Evolutionary conservation across 129 eudicot genomes (phyloP).

Genomic region (Centrapalus pauciflorus): DNA sequence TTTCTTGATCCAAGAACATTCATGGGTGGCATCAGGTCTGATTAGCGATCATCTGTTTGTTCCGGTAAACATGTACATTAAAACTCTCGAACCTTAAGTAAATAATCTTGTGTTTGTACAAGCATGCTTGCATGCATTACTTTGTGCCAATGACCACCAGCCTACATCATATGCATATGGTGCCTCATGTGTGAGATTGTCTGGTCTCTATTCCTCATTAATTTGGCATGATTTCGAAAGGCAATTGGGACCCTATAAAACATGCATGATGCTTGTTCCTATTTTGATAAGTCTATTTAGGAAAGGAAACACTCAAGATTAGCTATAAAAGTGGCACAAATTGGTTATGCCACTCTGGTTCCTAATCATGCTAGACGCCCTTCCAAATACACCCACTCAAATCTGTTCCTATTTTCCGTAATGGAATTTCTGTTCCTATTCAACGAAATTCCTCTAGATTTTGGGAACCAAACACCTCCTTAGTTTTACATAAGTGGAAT

Average conservation of each 20-base stretch:
- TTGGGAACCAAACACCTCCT: too few relatives aligned
- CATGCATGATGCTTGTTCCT: slow-evolving; percentile 17
- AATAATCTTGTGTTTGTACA: slow-evolving; percentile 17
- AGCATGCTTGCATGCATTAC: slow-evolving; percentile 16
- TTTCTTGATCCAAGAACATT: slow-evolving; percentile 96
- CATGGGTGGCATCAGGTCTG: slow-evolving; percentile 85
- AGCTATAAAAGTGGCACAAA: slow-evolving; percentile 20
- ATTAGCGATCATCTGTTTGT: slow-evolving; percentile 19
- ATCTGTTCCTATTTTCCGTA: too few relatives aligned
- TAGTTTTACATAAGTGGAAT: too few relatives aligned
- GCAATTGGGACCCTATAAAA: too few relatives aligned
- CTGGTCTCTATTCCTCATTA: too few relatives aligned
- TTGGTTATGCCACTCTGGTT: slow-evolving; percentile 31
- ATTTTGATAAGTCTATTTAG: slow-evolving; percentile 11
- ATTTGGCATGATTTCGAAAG: too few relatives aligned
- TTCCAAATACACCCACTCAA: slow-evolving; percentile 24
- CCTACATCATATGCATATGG: not conserved
- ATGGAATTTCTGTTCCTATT: too few relatives aligned
- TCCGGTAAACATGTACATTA: slow-evolving; percentile 26
- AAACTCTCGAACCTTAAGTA: slow-evolving; percentile 2
- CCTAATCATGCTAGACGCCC: slow-evolving; percentile 28
- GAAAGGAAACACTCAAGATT: slow-evolving; percentile 13
- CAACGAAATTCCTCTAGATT: too few relatives aligned
- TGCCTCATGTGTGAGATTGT: slow-evolving; percentile 16
- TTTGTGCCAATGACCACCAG: too few relatives aligned